Conservation (phyloP, 225 moss, liverwort and hornwort species). For the Pseudisothecium myosuroides region DNA sequence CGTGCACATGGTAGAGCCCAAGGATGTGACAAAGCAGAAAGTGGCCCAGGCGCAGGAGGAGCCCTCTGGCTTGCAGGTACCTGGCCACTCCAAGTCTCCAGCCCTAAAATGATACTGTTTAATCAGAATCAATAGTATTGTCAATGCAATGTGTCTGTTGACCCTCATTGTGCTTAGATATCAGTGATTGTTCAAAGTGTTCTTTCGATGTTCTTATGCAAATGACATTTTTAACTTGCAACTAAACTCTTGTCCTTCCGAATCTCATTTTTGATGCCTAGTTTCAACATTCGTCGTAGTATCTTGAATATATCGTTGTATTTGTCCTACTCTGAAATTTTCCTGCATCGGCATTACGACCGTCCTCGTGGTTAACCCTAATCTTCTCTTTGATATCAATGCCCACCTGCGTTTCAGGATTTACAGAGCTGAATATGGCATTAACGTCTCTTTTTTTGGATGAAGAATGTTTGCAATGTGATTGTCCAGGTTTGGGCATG, state of each 20-base stretch:
- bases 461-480: neutral
- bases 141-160: neutral
- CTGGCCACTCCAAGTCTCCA: neutral
- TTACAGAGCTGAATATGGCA: neutral
- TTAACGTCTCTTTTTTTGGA: neutral
- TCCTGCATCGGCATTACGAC: neutral
- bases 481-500: neutral
- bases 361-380: neutral
- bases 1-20: slow-evolving; percentile 53
- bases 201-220: neutral
- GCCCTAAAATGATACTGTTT: neutral
- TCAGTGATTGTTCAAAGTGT: neutral
- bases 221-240: neutral
- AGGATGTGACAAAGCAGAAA: slow-evolving; percentile 72
- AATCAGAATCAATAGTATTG: neutral
- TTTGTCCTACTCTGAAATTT: neutral
- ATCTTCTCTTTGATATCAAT: neutral
- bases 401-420: neutral
- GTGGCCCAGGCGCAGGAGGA: slow-evolving; percentile 61
- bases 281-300: neutral
- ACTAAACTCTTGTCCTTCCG: neutral
- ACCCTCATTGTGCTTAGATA: neutral
- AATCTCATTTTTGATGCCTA: neutral
- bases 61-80: slow-evolving; percentile 70
- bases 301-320: neutral